Conservation (phyloP, 768 basidiomycete species). For the Mycena venus region DNA sequence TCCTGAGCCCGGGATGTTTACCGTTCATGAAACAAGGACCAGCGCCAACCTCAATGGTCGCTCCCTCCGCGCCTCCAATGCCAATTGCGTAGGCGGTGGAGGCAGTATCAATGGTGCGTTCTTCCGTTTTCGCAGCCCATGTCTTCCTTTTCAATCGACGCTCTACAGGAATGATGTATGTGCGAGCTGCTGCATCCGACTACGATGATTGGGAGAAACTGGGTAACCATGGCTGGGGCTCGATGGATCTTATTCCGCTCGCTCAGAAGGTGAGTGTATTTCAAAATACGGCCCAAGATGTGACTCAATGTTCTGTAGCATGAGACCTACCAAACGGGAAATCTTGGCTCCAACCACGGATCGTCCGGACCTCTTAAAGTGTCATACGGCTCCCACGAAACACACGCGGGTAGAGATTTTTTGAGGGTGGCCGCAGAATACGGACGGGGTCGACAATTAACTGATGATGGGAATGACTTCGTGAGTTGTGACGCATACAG, state of each 20-base stretch:
- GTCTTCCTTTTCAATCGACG: not conserved
- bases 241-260: conserved; percentile 67
- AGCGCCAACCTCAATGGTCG: conserved; percentile 52
- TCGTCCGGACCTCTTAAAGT: conserved; percentile 62
- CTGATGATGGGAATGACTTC: conserved; percentile 65
- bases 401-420: conserved; percentile 60
- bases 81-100: conserved; percentile 71
- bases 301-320: not conserved
- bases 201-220: conserved; percentile 72
- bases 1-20: conserved; percentile 53
- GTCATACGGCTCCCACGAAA: conserved; percentile 53
- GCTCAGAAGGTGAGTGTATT: conserved; percentile 61
- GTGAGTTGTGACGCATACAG: conserved; percentile 57
- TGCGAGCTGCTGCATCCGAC: conserved; percentile 71
- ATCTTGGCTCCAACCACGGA: conserved; percentile 58
- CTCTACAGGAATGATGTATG: conserved; percentile 64
- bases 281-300: not conserved
- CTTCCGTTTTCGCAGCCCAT: not conserved
- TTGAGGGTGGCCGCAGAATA: conserved; percentile 58
- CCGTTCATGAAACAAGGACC: conserved; percentile 56
- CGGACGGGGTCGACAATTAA: conserved; percentile 56
- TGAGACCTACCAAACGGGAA: conserved; percentile 52
- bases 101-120: conserved; percentile 67
- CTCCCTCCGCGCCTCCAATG: conserved; percentile 54
- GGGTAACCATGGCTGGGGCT: conserved; percentile 73